Evolutionary conservation across 768 basidiomycete genomes (phyloP).

Genomic region (Ramaria rubella): DNA sequence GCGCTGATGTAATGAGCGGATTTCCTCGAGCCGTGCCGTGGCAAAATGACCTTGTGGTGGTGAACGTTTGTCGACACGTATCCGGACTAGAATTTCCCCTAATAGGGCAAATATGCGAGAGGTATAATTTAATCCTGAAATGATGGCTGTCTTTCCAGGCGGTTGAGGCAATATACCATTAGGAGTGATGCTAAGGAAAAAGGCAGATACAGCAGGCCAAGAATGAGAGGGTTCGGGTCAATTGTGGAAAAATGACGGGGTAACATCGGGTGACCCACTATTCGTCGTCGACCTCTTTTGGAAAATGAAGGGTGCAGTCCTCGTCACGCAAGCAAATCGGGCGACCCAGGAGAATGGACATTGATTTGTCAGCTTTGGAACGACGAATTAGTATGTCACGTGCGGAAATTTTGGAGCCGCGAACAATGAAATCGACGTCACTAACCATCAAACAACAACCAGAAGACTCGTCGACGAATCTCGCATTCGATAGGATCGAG

Average conservation of each 20-base stretch:
- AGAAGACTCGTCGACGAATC: slow-evolving; percentile 79
- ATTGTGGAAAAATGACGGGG: slow-evolving; percentile 24
- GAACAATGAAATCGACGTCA: slow-evolving; percentile 8
- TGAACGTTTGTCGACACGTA: slow-evolving; percentile 80
- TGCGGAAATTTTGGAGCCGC: not conserved
- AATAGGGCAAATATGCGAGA: slow-evolving; percentile 81
- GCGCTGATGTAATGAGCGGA: slow-evolving; percentile 70
- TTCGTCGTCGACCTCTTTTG: slow-evolving; percentile 83
- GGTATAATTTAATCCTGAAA: slow-evolving; percentile 82
- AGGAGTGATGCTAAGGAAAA: slow-evolving; percentile 60
- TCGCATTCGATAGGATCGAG: slow-evolving; percentile 86
- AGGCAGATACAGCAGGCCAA: slow-evolving; percentile 4
- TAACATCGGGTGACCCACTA: slow-evolving; percentile 53
- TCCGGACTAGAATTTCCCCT: slow-evolving; percentile 81
- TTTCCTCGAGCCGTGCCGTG: slow-evolving; percentile 77
- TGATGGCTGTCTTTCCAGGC: slow-evolving; percentile 75
- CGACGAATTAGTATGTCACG: slow-evolving; percentile 10
- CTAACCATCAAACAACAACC: slow-evolving; percentile 83
- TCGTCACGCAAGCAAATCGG: slow-evolving; percentile 85
- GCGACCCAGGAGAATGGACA: slow-evolving; percentile 77
- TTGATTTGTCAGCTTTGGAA: slow-evolving; percentile 74
- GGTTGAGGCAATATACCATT: slow-evolving; percentile 81
- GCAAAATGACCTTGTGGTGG: slow-evolving; percentile 83
- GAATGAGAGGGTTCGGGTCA: slow-evolving; percentile 17
- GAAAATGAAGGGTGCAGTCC: slow-evolving; percentile 85